A percentile compares a stretch with the other conserved stretches of the same genome.
These are phyloP conservation scores for Monsonia emarginata DNA, from an alignment of 441 rosid species.

Conservation along the genomic window DNA sequence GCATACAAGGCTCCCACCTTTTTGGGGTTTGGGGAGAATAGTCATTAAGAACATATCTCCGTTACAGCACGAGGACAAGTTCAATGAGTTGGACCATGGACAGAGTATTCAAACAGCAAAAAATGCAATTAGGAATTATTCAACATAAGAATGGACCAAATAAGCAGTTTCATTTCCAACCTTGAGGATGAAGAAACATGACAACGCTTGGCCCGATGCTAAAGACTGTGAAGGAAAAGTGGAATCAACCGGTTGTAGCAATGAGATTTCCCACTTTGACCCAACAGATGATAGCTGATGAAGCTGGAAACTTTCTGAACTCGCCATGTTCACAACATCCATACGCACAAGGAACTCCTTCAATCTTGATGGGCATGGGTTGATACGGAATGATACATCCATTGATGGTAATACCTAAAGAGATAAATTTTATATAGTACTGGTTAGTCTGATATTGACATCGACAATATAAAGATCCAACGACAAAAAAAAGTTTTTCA, in stretches of 20 bases:
- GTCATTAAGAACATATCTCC: neutral
- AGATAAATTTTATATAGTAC: conserved; percentile 15
- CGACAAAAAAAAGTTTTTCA: neutral
- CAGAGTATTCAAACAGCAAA: neutral
- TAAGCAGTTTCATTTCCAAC: conserved; percentile 29
- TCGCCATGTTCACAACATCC: conserved; percentile 71
- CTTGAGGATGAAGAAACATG: conserved; percentile 81
- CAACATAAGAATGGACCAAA: neutral
- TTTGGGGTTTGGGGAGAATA: neutral
- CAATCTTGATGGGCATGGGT: conserved; percentile 75
- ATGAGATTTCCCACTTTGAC: conserved; percentile 68
- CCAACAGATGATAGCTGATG: conserved; percentile 75
- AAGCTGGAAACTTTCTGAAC: conserved; percentile 57
- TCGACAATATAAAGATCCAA: neutral
- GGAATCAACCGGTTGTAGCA: conserved; percentile 61
- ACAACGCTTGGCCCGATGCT: conserved; percentile 69
- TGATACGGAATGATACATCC: conserved; percentile 66
- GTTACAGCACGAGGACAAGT: neutral
- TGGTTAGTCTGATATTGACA: conserved; percentile 2
- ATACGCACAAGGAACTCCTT: conserved; percentile 78
- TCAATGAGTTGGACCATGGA: neutral
- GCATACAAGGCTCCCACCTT: neutral
- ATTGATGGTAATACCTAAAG: conserved; percentile 75
- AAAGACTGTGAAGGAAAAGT: conserved; percentile 54
- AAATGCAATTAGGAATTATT: conserved; percentile 2